phyloP scores from a whole-genome alignment of 495 filamentous ascomycete genomes.

The Aspergillus nanangensis region DNA sequence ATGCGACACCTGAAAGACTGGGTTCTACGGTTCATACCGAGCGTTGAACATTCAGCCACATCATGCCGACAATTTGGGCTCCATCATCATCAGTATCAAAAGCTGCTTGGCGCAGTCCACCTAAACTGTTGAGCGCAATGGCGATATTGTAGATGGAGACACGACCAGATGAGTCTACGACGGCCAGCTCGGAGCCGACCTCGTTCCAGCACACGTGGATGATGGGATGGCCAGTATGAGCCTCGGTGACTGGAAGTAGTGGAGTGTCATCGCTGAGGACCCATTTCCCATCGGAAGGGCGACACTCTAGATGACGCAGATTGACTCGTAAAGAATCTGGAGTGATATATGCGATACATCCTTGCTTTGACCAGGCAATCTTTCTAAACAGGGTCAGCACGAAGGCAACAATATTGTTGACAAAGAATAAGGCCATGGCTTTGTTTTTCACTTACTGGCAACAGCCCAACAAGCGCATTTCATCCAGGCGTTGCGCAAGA shows the following conservation, averaged over 20 bases:
- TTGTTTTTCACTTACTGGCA: conserved; percentile 62
- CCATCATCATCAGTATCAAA: conserved; percentile 65
- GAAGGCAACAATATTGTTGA: too few species aligned
- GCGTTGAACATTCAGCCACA: conserved; percentile 69
- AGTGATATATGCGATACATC: conserved; percentile 80
- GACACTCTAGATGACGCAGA: conserved; percentile 66
- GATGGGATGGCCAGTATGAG: conserved; percentile 48
- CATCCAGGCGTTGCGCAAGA: conserved; percentile 69
- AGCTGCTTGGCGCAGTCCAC: conserved; percentile 46
- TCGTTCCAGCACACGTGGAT: conserved; percentile 81
- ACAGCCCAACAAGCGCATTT: conserved; percentile 73
- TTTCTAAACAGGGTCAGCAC: too few species aligned
- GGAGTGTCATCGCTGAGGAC: conserved; percentile 60
- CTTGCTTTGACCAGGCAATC: conserved; percentile 85
- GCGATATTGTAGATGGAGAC: conserved; percentile 61
- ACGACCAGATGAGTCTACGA: conserved; percentile 69
- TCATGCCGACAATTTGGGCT: conserved; percentile 72
- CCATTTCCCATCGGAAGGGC: conserved; percentile 70
- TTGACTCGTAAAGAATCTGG: conserved; percentile 63
- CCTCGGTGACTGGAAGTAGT: conserved; percentile 36
- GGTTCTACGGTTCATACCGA: too few species aligned
- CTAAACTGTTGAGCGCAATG: conserved; percentile 63
- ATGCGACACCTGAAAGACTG: too few species aligned
- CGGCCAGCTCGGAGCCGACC: conserved; percentile 66
- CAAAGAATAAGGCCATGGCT: not conserved